Evolutionary conservation across 2,329 filamentous ascomycete species (phyloP).

Genomic region (Didymella glomerata): DNA sequence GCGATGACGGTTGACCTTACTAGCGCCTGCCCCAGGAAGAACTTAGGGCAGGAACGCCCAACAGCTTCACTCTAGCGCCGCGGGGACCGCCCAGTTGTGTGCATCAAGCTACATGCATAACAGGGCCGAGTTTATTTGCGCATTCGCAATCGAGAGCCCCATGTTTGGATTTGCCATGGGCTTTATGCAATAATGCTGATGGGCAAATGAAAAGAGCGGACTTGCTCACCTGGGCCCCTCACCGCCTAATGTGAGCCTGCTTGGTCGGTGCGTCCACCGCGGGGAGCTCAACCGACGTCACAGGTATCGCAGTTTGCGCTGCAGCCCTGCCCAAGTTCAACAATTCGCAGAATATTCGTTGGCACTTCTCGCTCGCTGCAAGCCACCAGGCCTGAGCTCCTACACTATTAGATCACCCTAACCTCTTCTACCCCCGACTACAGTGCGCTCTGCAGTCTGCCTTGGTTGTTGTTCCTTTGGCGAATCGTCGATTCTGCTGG

Average conservation of each 20-base stretch:
- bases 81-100: constrained; percentile 12
- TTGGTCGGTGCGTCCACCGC: constrained; percentile 19
- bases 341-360: constrained; percentile 17
- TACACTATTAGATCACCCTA: constrained; percentile 22
- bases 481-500: constrained; percentile 40
- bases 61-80: constrained; percentile 19
- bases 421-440: constrained; percentile 21
- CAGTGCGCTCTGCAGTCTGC: constrained; percentile 21
- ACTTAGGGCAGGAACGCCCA: constrained; percentile 18
- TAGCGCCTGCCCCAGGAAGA: constrained; percentile 17
- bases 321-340: constrained; percentile 8
- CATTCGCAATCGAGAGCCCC: constrained; percentile 9
- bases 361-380: constrained; percentile 19
- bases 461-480: constrained; percentile 18
- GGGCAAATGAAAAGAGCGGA: constrained; percentile 14
- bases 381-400: constrained; percentile 25
- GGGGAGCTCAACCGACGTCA: constrained; percentile 22
- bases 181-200: neutral
- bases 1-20: constrained; percentile 10
- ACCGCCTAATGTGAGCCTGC: constrained; percentile 17
- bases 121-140: constrained; percentile 13
- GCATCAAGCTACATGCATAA: neutral
- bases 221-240: constrained; percentile 11
- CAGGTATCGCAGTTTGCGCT: constrained; percentile 18
- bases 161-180: constrained; percentile 14